A percentile compares a stretch with the other conserved stretches of the same genome.
Conservation (phyloP, 345 rosid genomes). For the Raphanus raphanistrum region DNA sequence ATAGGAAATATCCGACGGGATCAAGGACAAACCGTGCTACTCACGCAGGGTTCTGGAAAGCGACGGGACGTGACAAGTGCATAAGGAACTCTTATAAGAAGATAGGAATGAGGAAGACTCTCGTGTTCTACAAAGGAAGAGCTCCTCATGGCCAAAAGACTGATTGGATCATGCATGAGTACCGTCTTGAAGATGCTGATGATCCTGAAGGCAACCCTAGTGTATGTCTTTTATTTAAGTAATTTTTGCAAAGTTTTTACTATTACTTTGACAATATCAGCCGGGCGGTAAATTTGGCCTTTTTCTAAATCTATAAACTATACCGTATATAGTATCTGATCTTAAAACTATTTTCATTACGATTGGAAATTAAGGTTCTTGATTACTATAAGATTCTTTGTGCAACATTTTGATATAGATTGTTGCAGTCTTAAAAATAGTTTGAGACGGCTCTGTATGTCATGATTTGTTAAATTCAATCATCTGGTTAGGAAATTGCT, state of each 20-base stretch:
- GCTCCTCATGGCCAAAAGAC: slow-evolving; percentile 97
- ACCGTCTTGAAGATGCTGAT: slow-evolving; percentile 81
- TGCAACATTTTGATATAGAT: neutral
- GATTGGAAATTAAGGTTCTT: neutral
- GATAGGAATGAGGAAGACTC: slow-evolving; percentile 98
- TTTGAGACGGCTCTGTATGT: neutral
- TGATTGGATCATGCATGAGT: slow-evolving; percentile 99
- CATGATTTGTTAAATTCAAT: neutral
- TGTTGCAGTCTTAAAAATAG: slow-evolving; percentile 4
- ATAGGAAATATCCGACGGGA: slow-evolving; percentile 91
- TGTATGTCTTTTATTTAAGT: slow-evolving; percentile 44
- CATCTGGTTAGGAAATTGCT: neutral
- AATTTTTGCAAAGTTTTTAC: neutral
- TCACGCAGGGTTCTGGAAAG: slow-evolving; percentile 96
- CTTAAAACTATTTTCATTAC: too few relatives aligned
- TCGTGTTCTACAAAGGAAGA: slow-evolving; percentile 91
- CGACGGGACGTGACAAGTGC: slow-evolving; percentile 93
- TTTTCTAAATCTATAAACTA: neutral
- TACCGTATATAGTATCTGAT: too few relatives aligned
- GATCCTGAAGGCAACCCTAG: slow-evolving; percentile 51
- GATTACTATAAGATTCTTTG: neutral
- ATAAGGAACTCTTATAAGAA: slow-evolving; percentile 72
- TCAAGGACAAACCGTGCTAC: slow-evolving; percentile 96
- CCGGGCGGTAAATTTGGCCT: neutral
- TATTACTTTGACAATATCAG: neutral